Percentiles rank a stretch among this genome's conserved stretches.
These are phyloP conservation scores for Neurospora sublineolata DNA, from an alignment of 495 filamentous ascomycete genomes.

Conservation along the genomic window DNA sequence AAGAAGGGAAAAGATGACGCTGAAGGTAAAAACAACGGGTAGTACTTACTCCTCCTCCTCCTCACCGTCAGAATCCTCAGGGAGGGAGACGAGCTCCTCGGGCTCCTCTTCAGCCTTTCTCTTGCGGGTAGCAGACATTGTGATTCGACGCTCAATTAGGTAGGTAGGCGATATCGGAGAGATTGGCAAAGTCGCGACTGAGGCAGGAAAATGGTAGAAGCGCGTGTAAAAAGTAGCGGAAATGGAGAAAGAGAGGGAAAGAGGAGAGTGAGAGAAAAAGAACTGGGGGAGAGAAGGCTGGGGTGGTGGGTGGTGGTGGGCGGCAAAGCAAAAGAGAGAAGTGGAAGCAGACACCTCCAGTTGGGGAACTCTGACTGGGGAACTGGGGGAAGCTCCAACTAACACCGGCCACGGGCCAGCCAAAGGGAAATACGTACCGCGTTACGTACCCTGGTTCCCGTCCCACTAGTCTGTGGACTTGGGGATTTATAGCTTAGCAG, in stretches of 20 bases:
- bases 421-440: background rate
- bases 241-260: constrained; percentile 11
- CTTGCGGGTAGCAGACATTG: constrained; percentile 34
- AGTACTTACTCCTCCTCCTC: constrained; percentile 43
- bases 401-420: background rate
- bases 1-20: background rate
- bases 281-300: constrained; percentile 22
- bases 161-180: constrained; percentile 6
- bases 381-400: background rate
- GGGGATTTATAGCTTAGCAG: background rate
- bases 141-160: constrained; percentile 16
- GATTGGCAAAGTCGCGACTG: constrained; percentile 12
- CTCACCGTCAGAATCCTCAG: constrained; percentile 30
- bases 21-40: background rate
- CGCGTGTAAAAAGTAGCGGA: constrained; percentile 13
- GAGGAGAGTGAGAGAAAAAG: constrained; percentile 13
- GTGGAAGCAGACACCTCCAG: constrained; percentile 1
- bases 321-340: constrained; percentile 4
- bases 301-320: constrained; percentile 24
- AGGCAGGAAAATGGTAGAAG: constrained; percentile 3
- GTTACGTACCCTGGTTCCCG: background rate
- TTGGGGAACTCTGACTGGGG: background rate
- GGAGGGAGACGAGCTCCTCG: constrained; percentile 43
- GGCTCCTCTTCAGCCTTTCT: constrained; percentile 38
- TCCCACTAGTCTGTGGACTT: background rate